phyloP scores from a whole-genome alignment of 2,329 filamentous ascomycete species.

The Pyrenophora teres region DNA sequence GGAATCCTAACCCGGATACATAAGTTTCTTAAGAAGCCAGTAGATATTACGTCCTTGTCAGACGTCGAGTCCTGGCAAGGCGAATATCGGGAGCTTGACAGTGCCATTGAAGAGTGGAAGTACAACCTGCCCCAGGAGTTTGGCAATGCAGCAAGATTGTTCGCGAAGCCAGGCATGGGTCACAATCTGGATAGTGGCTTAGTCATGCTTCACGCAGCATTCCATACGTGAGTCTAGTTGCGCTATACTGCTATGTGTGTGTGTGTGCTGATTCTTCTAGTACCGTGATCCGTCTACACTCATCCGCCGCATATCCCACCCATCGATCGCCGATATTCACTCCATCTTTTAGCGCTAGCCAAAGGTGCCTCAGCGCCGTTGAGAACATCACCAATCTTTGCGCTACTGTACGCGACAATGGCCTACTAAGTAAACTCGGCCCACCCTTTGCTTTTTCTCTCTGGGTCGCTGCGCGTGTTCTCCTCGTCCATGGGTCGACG shows the following conservation, averaged over 20 bases:
- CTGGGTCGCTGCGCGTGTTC: slow-evolving; percentile 85
- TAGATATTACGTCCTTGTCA: slow-evolving; percentile 80
- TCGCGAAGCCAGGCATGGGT: slow-evolving; percentile 62
- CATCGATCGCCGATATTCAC: slow-evolving; percentile 88
- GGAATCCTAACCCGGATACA: slow-evolving; percentile 88
- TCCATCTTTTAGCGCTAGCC: slow-evolving; percentile 81
- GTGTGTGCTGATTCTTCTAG: slow-evolving; percentile 44
- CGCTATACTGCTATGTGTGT: background rate
- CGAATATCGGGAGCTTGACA: slow-evolving; percentile 83
- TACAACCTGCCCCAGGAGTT: slow-evolving; percentile 82
- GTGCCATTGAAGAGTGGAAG: slow-evolving; percentile 79
- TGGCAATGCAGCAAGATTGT: slow-evolving; percentile 79
- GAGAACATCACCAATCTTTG: slow-evolving; percentile 71
- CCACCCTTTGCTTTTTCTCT: slow-evolving; percentile 90
- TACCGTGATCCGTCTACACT: slow-evolving; percentile 86
- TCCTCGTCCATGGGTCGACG: slow-evolving; percentile 88
- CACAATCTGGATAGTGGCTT: slow-evolving; percentile 79
- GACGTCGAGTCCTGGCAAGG: slow-evolving; percentile 91
- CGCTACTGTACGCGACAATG: slow-evolving; percentile 74
- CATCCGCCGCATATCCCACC: slow-evolving; percentile 89
- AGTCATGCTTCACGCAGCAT: slow-evolving; percentile 90
- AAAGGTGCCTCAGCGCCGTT: slow-evolving; percentile 81
- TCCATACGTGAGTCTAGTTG: slow-evolving; percentile 69
- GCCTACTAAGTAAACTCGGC: slow-evolving; percentile 77
- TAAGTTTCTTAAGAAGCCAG: slow-evolving; percentile 83